phyloP scores from a whole-genome alignment of 768 basidiomycete species.

The Lepiota brunneoincarnata region DNA sequence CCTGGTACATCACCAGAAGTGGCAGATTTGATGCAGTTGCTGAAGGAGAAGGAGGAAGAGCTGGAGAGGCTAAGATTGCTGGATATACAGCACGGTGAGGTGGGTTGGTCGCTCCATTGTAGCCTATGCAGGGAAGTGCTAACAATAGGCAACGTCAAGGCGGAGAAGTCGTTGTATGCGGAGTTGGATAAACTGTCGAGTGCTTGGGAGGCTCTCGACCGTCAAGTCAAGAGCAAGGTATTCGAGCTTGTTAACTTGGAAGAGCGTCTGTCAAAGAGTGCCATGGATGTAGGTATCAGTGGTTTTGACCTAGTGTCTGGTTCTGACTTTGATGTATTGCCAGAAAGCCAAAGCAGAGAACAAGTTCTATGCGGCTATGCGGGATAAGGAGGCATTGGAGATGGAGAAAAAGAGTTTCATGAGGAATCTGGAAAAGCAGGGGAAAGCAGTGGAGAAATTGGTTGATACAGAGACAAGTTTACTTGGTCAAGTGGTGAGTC shows the following conservation, averaged over 20 bases:
- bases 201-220: slow-evolving; percentile 83
- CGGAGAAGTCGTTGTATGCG: slow-evolving; percentile 72
- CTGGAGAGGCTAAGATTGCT: slow-evolving; percentile 59
- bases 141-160: slow-evolving; percentile 33
- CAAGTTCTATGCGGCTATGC: slow-evolving; percentile 89
- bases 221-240: slow-evolving; percentile 79
- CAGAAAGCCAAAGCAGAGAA: slow-evolving; percentile 97
- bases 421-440: slow-evolving; percentile 46
- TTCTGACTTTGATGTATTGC: slow-evolving; percentile 1
- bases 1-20: slow-evolving; percentile 46
- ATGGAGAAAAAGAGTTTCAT: slow-evolving; percentile 65
- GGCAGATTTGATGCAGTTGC: slow-evolving; percentile 44
- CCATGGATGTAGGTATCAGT: slow-evolving; percentile 58
- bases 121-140: slow-evolving; percentile 3
- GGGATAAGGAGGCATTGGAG: slow-evolving; percentile 82
- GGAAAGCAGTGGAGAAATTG: slow-evolving; percentile 60
- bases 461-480: slow-evolving; percentile 63
- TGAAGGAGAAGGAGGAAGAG: slow-evolving; percentile 70
- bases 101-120: slow-evolving; percentile 27
- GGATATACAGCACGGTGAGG: slow-evolving; percentile 63
- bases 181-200: slow-evolving; percentile 86
- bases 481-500: slow-evolving; percentile 54
- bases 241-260: slow-evolving; percentile 78
- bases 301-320: neutral
- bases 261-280: slow-evolving; percentile 61